Conservation (phyloP, 2,329 filamentous ascomycete species). For the Aspergillus brunneoviolaceus region DNA sequence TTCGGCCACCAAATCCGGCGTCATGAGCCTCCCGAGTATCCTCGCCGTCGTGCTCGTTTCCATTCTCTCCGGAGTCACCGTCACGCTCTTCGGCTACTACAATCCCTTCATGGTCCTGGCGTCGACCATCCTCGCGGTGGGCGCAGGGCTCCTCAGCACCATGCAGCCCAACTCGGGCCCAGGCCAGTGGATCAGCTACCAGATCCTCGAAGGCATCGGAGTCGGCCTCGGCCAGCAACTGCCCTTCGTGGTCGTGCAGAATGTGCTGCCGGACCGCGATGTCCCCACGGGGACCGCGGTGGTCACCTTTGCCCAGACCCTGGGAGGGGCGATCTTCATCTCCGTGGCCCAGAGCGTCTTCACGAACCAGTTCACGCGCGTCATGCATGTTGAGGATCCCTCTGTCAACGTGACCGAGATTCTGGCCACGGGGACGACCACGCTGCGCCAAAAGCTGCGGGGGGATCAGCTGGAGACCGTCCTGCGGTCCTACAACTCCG, state of each 20-base stretch:
- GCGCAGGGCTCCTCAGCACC: slow-evolving; percentile 7
- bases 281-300: slow-evolving; percentile 11
- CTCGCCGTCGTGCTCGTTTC: slow-evolving; percentile 5
- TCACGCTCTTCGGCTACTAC: slow-evolving; percentile 10
- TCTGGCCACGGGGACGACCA: no score
- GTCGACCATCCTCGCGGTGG: slow-evolving; percentile 6
- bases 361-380: slow-evolving; percentile 10
- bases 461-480: no score
- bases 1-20: slow-evolving; percentile 3
- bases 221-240: slow-evolving; percentile 13
- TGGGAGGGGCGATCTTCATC: slow-evolving; percentile 8
- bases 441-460: no score
- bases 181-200: slow-evolving; percentile 16
- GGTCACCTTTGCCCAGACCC: slow-evolving; percentile 13
- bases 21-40: slow-evolving; percentile 13
- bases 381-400: no score
- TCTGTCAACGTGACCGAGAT: no score
- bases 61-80: slow-evolving; percentile 1
- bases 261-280: slow-evolving; percentile 5
- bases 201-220: slow-evolving; percentile 12
- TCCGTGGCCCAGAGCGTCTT: slow-evolving; percentile 19
- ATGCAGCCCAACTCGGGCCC: slow-evolving; percentile 1
- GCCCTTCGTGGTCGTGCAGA: slow-evolving; percentile 4
- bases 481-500: no score
- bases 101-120: slow-evolving; percentile 5